Evolutionary conservation across 2,329 filamentous ascomycete genomes (phyloP).

Genomic region (Conoideocrella luteorostrata): DNA sequence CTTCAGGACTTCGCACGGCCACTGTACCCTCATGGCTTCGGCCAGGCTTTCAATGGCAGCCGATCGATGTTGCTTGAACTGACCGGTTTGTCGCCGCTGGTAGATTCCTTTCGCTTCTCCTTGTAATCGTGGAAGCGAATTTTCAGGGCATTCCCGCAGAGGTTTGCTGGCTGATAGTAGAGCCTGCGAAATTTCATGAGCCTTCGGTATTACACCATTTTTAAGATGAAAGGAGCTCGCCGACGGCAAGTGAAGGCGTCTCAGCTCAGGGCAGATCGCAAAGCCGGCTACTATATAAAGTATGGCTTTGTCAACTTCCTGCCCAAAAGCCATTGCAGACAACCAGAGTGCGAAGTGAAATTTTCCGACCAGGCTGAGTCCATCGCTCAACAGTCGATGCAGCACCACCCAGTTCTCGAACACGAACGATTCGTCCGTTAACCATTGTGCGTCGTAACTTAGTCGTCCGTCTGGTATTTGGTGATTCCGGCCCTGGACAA

Average conservation of each 20-base stretch:
- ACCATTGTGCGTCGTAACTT: constrained; percentile 2
- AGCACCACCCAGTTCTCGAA: constrained; percentile 1
- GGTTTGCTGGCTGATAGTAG: background rate
- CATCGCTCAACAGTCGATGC: background rate
- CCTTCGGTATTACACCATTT: background rate
- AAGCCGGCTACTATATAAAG: constrained; percentile 1
- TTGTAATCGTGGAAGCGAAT: background rate
- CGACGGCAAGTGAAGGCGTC: background rate
- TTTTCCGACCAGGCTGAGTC: background rate
- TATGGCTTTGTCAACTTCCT: background rate
- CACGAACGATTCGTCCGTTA: background rate
- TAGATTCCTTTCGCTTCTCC: background rate
- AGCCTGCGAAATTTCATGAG: background rate
- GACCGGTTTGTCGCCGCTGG: background rate
- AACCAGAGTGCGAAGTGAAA: constrained; percentile 1
- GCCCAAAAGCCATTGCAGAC: constrained; percentile 2
- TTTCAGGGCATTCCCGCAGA: background rate
- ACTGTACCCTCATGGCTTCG: background rate
- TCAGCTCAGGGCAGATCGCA: background rate
- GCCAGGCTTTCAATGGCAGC: background rate
- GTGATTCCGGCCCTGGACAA: background rate
- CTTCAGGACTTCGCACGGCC: background rate
- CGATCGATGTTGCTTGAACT: background rate
- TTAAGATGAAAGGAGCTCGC: background rate
- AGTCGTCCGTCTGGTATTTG: background rate